Evolutionary conservation across 345 rosid genomes (phyloP), one percentile per base, ranked within the genome.

Genomic region (Kernera saxatilis): DNA sequence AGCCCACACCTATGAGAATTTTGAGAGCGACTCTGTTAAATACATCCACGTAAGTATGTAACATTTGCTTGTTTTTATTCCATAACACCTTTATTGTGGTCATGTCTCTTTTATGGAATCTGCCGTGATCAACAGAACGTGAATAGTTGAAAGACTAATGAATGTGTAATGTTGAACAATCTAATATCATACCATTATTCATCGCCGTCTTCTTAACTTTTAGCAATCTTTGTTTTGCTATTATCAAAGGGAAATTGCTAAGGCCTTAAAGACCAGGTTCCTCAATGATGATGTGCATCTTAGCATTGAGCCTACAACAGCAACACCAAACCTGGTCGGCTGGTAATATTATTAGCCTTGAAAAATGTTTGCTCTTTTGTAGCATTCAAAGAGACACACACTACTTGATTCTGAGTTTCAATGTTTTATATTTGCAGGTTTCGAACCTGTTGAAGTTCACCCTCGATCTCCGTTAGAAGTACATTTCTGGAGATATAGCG

Each of bases 271-370:
- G 75, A 96, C 85, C 39, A 87, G 87, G 77, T 86, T 88, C 66
- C 81, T 88, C 26, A 82, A 88, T 71, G 85, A 77, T 75, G n/a
- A n/a, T 69, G n/a, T n/a, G n/a, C n/a, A n/a, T n/a, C n/a, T n/a
- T n/a, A n/a, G n/a, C n/a, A 90, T 78, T 54, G 93, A 90, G 61
- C 97, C 96, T 64, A 80, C 87, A 27, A 82, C 66, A 13, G 84
- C 89, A 58, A 93, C 97, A 26, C 88, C 96, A 52, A 81, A 87
- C 79, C 78, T 93, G 96, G 79, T 85, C 76, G 81, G 92, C 84
- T 93, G 98, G 96, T 90, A 90, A 14, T 30, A 44, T 41, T 0
- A 9, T 27, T 3, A 27, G 17, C 6, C 3, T 17, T 27, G 52
- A n/a, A 43, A 62, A 5, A 22, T 32, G 4, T 68, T 32, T 54